These are phyloP conservation scores for Brettanomyces bruxellensis DNA, from an alignment of 805 yeast species.

Conservation along the genomic window DNA sequence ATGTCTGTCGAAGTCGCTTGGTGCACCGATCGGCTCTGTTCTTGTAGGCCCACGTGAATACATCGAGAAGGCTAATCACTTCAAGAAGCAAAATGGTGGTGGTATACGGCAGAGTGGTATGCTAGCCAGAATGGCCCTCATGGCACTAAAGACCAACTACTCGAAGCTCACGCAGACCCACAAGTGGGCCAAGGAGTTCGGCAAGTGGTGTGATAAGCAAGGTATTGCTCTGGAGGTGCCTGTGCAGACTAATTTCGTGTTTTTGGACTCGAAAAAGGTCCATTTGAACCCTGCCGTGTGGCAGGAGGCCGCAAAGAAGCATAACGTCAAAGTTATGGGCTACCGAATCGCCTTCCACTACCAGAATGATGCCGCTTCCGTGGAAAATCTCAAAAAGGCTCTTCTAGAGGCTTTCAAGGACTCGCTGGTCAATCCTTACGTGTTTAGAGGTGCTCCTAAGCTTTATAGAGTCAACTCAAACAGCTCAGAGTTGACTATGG, in stretches of 20 bases:
- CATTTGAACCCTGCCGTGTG: conserved; percentile 43
- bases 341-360: conserved; percentile 77
- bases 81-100: conserved; percentile 89
- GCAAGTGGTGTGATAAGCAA: conserved; percentile 38
- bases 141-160: conserved; percentile 69
- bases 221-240: conserved; percentile 64
- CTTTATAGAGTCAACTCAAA: conserved; percentile 7
- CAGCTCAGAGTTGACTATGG: background rate
- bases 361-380: conserved; percentile 46
- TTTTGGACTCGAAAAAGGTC: conserved; percentile 48
- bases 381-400: conserved; percentile 49
- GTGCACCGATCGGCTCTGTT: conserved; percentile 90
- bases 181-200: conserved; percentile 41
- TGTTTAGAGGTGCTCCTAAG: conserved; percentile 9
- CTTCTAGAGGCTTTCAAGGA: conserved; percentile 47
- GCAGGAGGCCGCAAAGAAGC: conserved; percentile 34
- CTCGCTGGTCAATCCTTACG: conserved; percentile 45
- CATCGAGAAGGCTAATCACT: conserved; percentile 68
- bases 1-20: conserved; percentile 82
- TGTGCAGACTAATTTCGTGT: conserved; percentile 77
- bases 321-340: conserved; percentile 58
- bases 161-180: conserved; percentile 44
- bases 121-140: conserved; percentile 70
- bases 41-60: conserved; percentile 58
- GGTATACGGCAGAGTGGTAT: conserved; percentile 87